These are phyloP conservation scores for Corrigiola litoralis DNA, from an alignment of 179 eudicot species.

Conservation along the genomic window DNA sequence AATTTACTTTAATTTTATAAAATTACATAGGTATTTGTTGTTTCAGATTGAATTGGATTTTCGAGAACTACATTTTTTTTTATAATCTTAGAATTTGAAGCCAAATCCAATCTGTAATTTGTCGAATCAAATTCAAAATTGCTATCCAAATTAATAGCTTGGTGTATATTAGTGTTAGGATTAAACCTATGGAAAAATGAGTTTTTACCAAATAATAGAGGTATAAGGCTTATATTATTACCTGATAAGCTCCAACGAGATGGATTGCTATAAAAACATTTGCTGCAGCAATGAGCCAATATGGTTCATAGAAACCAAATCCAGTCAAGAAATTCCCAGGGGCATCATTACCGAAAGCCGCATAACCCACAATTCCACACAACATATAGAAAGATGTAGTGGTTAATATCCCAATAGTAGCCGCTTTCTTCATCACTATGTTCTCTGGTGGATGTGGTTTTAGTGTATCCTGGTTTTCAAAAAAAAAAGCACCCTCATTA, in stretches of 20 bases:
- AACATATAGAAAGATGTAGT: constrained; percentile 52
- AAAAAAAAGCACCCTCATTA: too few relatives aligned
- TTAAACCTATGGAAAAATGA: too few relatives aligned
- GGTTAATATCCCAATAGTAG: constrained; percentile 25
- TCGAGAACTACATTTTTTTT: too few relatives aligned
- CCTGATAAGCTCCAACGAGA: constrained; percentile 69
- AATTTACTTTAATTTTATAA: neutral
- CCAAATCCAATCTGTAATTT: too few relatives aligned
- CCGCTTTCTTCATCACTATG: constrained; percentile 52
- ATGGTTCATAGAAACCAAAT: constrained; percentile 67
- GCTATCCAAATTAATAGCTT: too few relatives aligned
- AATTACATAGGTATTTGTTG: too few relatives aligned
- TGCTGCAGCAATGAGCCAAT: constrained; percentile 59
- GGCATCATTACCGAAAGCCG: constrained; percentile 60
- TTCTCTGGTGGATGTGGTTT: constrained; percentile 44
- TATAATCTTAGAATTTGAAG: too few relatives aligned
- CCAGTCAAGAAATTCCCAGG: constrained; percentile 73
- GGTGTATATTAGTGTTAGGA: neutral
- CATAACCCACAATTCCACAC: constrained; percentile 60
- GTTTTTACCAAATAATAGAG: neutral
- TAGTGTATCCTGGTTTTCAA: constrained; percentile 44
- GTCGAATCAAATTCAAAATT: too few relatives aligned
- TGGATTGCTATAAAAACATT: constrained; percentile 53
- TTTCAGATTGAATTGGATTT: too few relatives aligned
- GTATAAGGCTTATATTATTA: neutral